These are phyloP conservation scores for Fusarium sp. DNA, from an alignment of 2,329 filamentous ascomycete genomes.

Conservation along the genomic window DNA sequence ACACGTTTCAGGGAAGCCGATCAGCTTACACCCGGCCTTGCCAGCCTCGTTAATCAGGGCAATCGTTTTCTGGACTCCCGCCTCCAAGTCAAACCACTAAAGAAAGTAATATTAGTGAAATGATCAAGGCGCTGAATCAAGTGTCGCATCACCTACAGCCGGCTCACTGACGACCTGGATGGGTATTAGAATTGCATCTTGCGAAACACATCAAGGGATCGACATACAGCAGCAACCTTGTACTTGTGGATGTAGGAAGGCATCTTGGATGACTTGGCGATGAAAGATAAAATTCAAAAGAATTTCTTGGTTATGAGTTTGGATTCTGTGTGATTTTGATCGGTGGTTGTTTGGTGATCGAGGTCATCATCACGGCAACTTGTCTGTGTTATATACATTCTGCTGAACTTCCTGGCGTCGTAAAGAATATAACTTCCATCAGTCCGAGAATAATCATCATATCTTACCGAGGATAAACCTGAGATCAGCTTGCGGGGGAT, in stretches of 20 bases:
- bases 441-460: background rate
- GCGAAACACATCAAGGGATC: background rate
- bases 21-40: slow-evolving; percentile 66
- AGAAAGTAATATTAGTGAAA: too few relatives aligned
- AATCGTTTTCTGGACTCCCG: slow-evolving; percentile 70
- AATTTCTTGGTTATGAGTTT: background rate
- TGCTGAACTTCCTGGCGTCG: background rate
- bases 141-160: background rate
- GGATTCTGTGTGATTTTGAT: background rate
- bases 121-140: too few relatives aligned
- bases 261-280: background rate
- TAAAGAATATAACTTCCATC: background rate
- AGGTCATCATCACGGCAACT: background rate
- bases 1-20: slow-evolving; percentile 69
- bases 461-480: background rate
- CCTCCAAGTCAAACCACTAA: slow-evolving; percentile 71
- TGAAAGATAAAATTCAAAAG: background rate
- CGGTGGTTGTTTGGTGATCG: background rate
- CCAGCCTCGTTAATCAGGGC: slow-evolving; percentile 70
- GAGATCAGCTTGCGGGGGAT: background rate
- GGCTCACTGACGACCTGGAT: background rate
- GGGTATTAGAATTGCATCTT: background rate
- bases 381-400: background rate
- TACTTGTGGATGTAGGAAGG: background rate
- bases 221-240: background rate